phyloP scores from a whole-genome alignment of 768 basidiomycete genomes.

The Suillus clintonianus region DNA sequence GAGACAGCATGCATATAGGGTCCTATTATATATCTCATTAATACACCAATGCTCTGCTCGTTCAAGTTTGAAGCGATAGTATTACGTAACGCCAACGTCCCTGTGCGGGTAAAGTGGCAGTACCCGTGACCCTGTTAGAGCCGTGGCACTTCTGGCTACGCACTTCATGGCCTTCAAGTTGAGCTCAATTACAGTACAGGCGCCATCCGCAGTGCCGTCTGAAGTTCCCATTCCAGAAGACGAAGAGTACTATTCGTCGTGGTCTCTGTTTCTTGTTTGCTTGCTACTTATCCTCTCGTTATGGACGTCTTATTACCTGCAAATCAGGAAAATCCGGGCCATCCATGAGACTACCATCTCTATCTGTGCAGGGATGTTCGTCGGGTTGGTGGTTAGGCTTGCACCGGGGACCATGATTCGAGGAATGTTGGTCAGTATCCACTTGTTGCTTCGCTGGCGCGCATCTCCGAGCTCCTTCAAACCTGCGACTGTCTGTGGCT shows the following conservation, averaged over 20 bases:
- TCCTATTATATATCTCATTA: not conserved
- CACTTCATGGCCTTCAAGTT: constrained; percentile 39
- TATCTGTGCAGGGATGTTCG: constrained; percentile 94
- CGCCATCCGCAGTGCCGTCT: constrained; percentile 26
- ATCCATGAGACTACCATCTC: constrained; percentile 96
- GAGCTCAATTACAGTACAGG: constrained; percentile 36
- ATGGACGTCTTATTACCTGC: constrained; percentile 96
- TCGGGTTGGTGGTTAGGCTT: constrained; percentile 87
- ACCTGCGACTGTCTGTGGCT: not conserved
- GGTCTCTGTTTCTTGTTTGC: constrained; percentile 93
- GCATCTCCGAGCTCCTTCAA: not conserved
- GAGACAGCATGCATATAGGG: not conserved
- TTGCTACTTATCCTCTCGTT: constrained; percentile 91
- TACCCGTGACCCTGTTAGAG: not conserved
- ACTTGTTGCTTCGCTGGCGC: not conserved
- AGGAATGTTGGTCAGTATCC: constrained; percentile 90
- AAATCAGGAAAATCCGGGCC: constrained; percentile 93
- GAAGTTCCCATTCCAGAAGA: constrained; percentile 56
- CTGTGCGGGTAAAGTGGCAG: not conserved
- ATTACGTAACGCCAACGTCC: not conserved
- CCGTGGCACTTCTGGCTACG: not conserved
- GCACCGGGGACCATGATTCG: constrained; percentile 93
- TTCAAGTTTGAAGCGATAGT: not conserved
- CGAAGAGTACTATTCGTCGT: constrained; percentile 89
- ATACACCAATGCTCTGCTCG: not conserved